These are phyloP conservation scores for Lentinula guzmanii DNA, from an alignment of 768 basidiomycete genomes.

Conservation along the genomic window DNA sequence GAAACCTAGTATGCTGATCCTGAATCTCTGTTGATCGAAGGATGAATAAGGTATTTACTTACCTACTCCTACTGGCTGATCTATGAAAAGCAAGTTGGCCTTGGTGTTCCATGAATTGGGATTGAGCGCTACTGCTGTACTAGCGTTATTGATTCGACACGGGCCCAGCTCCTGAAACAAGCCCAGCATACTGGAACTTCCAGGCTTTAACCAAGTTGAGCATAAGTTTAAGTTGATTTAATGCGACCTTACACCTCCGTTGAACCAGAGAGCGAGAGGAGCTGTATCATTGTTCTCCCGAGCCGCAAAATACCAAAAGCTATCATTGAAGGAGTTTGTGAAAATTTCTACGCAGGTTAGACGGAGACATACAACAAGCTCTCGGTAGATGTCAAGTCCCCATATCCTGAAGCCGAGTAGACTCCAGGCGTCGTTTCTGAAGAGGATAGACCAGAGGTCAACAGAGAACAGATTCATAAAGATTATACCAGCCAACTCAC, in stretches of 20 bases:
- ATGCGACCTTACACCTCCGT: constrained; percentile 39
- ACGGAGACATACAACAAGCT: constrained; percentile 45
- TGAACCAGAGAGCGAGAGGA: constrained; percentile 64
- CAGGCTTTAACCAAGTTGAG: constrained; percentile 16
- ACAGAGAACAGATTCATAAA: background rate
- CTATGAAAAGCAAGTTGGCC: constrained; percentile 32
- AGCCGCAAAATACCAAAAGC: constrained; percentile 69
- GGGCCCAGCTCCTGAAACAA: constrained; percentile 57
- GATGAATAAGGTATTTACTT: background rate
- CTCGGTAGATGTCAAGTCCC: constrained; percentile 47
- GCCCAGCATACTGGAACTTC: constrained; percentile 32
- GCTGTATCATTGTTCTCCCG: constrained; percentile 56
- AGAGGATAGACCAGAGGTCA: background rate
- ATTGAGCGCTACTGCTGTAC: constrained; percentile 26
- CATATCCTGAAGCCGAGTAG: constrained; percentile 59
- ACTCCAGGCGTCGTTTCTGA: constrained; percentile 58
- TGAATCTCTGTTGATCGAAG: no score
- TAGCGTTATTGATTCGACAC: constrained; percentile 36
- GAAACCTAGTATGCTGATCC: constrained; percentile 27
- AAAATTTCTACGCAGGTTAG: background rate
- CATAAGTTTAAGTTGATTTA: constrained; percentile 8
- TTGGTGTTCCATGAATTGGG: constrained; percentile 34
- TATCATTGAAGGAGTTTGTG: constrained; percentile 13
- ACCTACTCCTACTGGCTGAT: constrained; percentile 25
- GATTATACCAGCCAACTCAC: constrained; percentile 19